Evolutionary conservation across 495 filamentous ascomycete species (phyloP).

Genomic region (Penicillium goetzii): DNA sequence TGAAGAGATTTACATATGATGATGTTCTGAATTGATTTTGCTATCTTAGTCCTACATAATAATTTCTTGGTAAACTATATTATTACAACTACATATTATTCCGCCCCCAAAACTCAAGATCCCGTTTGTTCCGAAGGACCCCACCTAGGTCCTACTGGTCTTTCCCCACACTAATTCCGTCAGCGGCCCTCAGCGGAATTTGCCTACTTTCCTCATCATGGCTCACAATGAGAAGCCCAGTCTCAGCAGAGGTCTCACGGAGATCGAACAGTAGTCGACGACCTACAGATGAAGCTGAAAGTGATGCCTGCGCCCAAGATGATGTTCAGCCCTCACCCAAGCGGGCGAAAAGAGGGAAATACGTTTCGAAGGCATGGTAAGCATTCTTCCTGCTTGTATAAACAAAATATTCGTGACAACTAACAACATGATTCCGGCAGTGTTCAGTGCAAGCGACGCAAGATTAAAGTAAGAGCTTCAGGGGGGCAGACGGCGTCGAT

Average conservation of each 20-base stretch:
- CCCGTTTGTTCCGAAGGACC: constrained; percentile 22
- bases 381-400: background rate
- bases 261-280: background rate
- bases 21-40: background rate
- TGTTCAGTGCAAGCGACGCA: constrained; percentile 28
- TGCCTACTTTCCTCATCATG: background rate
- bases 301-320: background rate
- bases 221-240: background rate
- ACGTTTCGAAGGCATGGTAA: constrained; percentile 36
- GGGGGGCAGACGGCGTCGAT: background rate
- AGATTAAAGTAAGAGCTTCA: constrained; percentile 27
- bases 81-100: background rate
- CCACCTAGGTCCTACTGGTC: too few species aligned
- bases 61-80: background rate
- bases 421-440: background rate
- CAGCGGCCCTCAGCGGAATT: background rate
- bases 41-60: background rate
- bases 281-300: background rate
- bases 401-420: background rate
- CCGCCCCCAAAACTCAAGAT: constrained; percentile 11
- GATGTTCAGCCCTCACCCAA: constrained; percentile 12
- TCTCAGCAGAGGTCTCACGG: background rate
- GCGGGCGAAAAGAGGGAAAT: constrained; percentile 28
- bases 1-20: background rate
- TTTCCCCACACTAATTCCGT: constrained; percentile 22